These are phyloP conservation scores for Blastocystis sp. DNA, from an alignment of 352 stramenopile species.

Conservation along the genomic window DNA sequence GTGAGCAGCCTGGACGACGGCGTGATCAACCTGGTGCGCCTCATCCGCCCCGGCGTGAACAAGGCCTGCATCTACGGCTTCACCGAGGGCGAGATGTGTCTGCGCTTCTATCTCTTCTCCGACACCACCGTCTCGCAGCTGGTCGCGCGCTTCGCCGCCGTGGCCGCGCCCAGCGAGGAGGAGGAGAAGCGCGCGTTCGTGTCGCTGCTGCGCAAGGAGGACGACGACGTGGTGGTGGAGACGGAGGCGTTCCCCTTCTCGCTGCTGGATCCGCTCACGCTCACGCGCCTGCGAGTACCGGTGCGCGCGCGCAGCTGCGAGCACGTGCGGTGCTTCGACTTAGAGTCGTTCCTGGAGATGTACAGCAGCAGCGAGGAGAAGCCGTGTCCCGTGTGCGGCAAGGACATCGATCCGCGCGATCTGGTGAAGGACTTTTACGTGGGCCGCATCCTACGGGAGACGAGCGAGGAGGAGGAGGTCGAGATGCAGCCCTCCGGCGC, in stretches of 20 bases:
- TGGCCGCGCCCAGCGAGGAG: neutral
- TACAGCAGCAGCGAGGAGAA: neutral
- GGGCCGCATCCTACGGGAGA: neutral
- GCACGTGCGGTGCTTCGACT: conserved; percentile 42
- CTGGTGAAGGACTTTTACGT: conserved; percentile 24
- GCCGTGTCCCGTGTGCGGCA: conserved; percentile 22
- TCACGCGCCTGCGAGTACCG: neutral
- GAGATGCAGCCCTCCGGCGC: conserved; percentile 1
- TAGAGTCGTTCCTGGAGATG: conserved; percentile 20
- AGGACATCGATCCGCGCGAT: neutral
- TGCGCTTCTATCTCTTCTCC: conserved; percentile 8
- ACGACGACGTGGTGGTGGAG: conserved; percentile 5
- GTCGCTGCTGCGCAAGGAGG: neutral
- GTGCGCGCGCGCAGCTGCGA: conserved; percentile 8
- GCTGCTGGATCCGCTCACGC: conserved; percentile 33
- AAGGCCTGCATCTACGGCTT: neutral
- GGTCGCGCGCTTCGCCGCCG: neutral
- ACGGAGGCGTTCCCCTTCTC: conserved; percentile 13
- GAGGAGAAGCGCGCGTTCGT: neutral
- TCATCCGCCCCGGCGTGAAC: neutral
- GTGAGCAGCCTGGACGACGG: neutral
- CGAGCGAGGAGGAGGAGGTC: conserved; percentile 15
- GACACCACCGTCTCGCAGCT: neutral
- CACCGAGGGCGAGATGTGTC: neutral
- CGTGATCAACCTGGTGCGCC: neutral